These are phyloP conservation scores for Pisolithus tinctorius DNA, from an alignment of 768 basidiomycete genomes.

Conservation along the genomic window DNA sequence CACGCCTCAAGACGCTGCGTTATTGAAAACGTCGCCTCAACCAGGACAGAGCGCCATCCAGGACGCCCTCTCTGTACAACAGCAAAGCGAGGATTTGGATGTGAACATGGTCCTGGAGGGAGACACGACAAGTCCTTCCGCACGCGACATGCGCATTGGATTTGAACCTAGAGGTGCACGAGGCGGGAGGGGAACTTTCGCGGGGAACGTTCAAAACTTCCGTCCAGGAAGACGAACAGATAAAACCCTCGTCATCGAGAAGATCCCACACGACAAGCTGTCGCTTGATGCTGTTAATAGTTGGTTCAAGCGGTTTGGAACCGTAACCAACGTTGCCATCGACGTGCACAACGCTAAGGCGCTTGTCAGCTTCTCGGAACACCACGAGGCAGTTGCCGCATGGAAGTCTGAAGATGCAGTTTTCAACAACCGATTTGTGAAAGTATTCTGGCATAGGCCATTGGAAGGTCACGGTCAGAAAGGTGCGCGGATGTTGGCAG, in stretches of 20 bases:
- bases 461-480: conserved; percentile 84
- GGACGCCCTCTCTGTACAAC: conserved; percentile 5
- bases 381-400: conserved; percentile 79
- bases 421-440: conserved; percentile 90
- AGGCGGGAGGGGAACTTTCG: conserved; percentile 51
- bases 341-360: conserved; percentile 72
- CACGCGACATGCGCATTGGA: conserved; percentile 14
- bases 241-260: conserved; percentile 88
- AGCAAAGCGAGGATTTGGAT: conserved; percentile 17
- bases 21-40: conserved; percentile 22
- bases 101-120: conserved; percentile 14
- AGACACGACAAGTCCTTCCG: conserved; percentile 19
- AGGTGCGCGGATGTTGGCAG: conserved; percentile 74
- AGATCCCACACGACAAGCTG: conserved; percentile 83
- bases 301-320: conserved; percentile 91
- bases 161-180: conserved; percentile 39
- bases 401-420: conserved; percentile 96
- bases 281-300: conserved; percentile 70
- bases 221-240: conserved; percentile 61
- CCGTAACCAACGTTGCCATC: conserved; percentile 86
- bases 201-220: conserved; percentile 59
- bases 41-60: conserved; percentile 14
- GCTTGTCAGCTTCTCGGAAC: conserved; percentile 78
- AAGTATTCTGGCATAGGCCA: conserved; percentile 92
- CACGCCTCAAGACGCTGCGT: conserved; percentile 45